Conservation (phyloP, 192 early-diverging fungal genomes). For the Backusella liffmaniae region DNA sequence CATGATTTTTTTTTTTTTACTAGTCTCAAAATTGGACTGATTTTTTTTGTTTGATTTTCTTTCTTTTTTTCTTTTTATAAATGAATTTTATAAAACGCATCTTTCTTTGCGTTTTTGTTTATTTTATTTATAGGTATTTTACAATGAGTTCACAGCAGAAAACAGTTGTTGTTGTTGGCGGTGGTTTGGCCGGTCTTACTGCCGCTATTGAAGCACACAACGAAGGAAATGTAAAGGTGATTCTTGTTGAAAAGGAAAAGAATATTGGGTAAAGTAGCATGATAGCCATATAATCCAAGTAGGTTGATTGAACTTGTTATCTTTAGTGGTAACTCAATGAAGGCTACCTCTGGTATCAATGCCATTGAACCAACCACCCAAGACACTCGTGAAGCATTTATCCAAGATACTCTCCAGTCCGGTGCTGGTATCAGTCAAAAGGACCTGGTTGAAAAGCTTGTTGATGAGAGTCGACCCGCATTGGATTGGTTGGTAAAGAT, state of each 20-base stretch:
- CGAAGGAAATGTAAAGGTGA: conserved; percentile 13
- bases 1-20: not conserved
- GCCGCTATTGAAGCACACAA: conserved; percentile 30
- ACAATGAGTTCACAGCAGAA: conserved; percentile 14
- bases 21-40: not conserved
- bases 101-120: not conserved
- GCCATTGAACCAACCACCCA: conserved; percentile 62
- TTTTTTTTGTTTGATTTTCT: not conserved
- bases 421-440: conserved; percentile 61
- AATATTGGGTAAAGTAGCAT: conserved; percentile 22
- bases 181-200: conserved; percentile 31
- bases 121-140: conserved; percentile 1
- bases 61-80: not conserved
- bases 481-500: conserved; percentile 62
- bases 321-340: conserved; percentile 76
- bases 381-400: conserved; percentile 43
- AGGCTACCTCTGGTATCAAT: conserved; percentile 88
- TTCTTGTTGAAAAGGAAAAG: conserved; percentile 32
- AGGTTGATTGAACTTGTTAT: not conserved
- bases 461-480: conserved; percentile 63
- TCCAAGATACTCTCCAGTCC: conserved; percentile 69
- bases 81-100: not conserved
- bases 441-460: conserved; percentile 64
- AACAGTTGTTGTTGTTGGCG: conserved; percentile 27
- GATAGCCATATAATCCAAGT: too few species aligned